phyloP scores from a whole-genome alignment of 2,329 filamentous ascomycete species.

The Camillea tinctor region DNA sequence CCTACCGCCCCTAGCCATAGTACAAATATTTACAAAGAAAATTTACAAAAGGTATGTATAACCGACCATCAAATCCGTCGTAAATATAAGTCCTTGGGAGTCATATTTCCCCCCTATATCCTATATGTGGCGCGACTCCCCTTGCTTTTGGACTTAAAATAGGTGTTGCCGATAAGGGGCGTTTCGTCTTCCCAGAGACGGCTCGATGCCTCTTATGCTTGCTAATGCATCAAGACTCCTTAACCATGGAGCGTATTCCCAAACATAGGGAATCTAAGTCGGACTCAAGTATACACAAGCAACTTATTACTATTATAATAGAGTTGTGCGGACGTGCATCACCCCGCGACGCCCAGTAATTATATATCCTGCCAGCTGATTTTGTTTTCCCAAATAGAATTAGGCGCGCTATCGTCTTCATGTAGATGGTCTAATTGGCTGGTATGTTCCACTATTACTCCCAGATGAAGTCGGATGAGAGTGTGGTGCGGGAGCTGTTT shows the following conservation, averaged over 20 bases:
- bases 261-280: not conserved
- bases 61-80: not conserved
- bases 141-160: not conserved
- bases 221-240: not conserved
- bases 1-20: not conserved
- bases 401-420: not conserved
- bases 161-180: not conserved
- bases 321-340: no score
- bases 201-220: no score
- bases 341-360: no score
- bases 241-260: not conserved
- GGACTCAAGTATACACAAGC: not conserved
- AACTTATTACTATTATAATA: not conserved
- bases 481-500: constrained; percentile 11
- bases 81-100: not conserved
- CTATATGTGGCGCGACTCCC: not conserved
- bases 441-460: not conserved
- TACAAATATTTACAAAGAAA: no score
- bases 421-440: not conserved
- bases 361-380: not conserved
- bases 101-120: not conserved
- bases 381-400: not conserved
- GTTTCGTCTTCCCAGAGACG: not conserved
- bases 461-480: constrained; percentile 2
- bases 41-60: not conserved